These are phyloP conservation scores for Leccinum subrobustum DNA, from an alignment of 1,284 basidiomycete genomes.

Conservation along the genomic window DNA sequence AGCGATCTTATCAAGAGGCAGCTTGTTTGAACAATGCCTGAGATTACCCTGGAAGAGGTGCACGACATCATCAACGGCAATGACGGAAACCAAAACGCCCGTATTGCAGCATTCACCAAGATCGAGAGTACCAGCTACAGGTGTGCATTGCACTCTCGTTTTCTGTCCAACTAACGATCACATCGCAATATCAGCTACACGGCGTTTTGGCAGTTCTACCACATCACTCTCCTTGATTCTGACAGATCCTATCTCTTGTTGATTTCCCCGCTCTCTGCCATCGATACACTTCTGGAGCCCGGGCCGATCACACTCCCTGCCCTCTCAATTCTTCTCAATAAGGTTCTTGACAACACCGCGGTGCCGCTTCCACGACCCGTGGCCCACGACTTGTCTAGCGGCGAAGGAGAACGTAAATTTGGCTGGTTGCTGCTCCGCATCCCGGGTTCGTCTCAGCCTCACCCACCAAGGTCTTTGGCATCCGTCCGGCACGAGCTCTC, in stretches of 20 bases:
- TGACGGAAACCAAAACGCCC: conserved; percentile 12
- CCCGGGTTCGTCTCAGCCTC: conserved; percentile 4
- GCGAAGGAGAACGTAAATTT: conserved; percentile 21
- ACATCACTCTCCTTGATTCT: conserved; percentile 17
- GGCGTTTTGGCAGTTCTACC: conserved; percentile 19
- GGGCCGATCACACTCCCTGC: conserved; percentile 20
- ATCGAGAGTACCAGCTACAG: conserved; percentile 26
- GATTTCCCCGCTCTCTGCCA: conserved; percentile 7
- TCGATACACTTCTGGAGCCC: not conserved
- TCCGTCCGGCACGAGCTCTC: conserved; percentile 42
- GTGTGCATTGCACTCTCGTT: conserved; percentile 12
- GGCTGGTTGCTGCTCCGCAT: conserved; percentile 24
- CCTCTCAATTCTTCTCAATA: conserved; percentile 23
- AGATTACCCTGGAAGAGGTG: conserved; percentile 21
- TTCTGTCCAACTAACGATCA: not conserved
- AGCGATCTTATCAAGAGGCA: not conserved
- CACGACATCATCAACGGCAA: conserved; percentile 22
- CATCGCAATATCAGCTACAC: conserved; percentile 18
- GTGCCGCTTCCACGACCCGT: conserved; percentile 30
- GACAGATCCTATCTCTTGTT: conserved; percentile 27
- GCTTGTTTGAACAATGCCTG: conserved; percentile 3
- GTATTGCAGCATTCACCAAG: conserved; percentile 21
- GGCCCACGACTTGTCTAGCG: conserved; percentile 12
- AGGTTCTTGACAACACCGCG: conserved; percentile 24
- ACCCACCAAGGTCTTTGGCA: conserved; percentile 27